Base-by-base conservation (phyloP, 2,329 filamentous ascomycete genomes). In the Talaromyces sp. region DNA sequence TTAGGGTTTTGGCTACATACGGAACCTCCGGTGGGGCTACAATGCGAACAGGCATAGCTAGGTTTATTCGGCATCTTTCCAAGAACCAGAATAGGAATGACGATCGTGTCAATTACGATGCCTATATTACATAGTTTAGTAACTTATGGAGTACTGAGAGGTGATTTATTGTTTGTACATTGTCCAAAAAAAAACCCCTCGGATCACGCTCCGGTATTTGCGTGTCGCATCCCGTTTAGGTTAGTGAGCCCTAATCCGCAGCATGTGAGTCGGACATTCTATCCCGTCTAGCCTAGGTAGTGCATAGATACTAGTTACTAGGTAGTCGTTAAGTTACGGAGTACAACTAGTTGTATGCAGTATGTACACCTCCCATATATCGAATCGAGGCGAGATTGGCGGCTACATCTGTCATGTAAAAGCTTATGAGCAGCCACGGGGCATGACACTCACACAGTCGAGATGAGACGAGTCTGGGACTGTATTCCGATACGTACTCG, bases 211-310 rank as follows among this genome's bases (percentile, higher is more conserved):
- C 53, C 53, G 51, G 51, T 36, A 11, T n/a, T 17, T 34, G 31
- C 38, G 15, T 36, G 31, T 56, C 29, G 53, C 31, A 25, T 56
- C 53, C 53, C 53, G n/a, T 13, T 56, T 38, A 31, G 53, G 31
- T 38, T 56, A 56, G 31, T 56, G 29, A 38, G 53, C 53, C 53
- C 53, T 56, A 56, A 56, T 56, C 53, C 2, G 53, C 53, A 38
- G 53, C n/a, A 36, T 36, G 31, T 56, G 31, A 54, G 51, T 51
- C 47, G 47, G 22, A 17, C 47, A 31, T 53, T 53, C 49, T 29
- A 8, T 29, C 15, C 49, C 49, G 15, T 31, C 27, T 31, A 53
- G 49, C 49, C 49, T 31, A 17, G 47, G 45, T 51, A 47, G 43
- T 45, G 25, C 22, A 15, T 10, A 45, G 43, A 43, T 11, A 22